phyloP scores from a whole-genome alignment of 768 basidiomycete species.

The Tricholomella constricta region DNA sequence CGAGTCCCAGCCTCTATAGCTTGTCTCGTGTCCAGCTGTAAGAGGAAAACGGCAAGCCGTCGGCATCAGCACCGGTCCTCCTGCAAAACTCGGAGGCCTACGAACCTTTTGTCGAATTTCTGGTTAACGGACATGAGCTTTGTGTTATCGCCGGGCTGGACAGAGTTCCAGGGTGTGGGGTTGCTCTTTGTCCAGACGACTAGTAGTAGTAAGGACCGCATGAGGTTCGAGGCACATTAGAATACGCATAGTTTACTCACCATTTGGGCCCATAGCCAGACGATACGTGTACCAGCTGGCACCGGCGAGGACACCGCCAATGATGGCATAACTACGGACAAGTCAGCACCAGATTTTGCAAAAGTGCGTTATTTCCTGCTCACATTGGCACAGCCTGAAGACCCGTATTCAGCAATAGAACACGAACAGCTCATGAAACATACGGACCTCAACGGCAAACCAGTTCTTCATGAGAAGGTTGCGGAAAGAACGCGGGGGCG shows the following conservation, averaged over 20 bases:
- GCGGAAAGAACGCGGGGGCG: conserved; percentile 29
- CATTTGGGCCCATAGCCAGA: conserved; percentile 58
- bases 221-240: neutral
- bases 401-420: conserved; percentile 6
- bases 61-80: conserved; percentile 8
- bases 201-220: conserved; percentile 17
- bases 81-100: conserved; percentile 1
- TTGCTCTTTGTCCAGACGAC: conserved; percentile 66
- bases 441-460: conserved; percentile 70
- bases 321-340: conserved; percentile 47
- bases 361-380: conserved; percentile 19
- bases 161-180: conserved; percentile 87
- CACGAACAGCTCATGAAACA: conserved; percentile 7
- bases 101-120: conserved; percentile 74
- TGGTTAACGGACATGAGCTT: conserved; percentile 72
- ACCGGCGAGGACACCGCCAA: conserved; percentile 53
- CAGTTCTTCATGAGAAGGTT: conserved; percentile 61
- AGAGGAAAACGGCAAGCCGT: conserved; percentile 1
- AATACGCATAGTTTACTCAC: conserved; percentile 35
- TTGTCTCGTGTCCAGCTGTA: conserved; percentile 76
- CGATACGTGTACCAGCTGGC: conserved; percentile 70
- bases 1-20: conserved; percentile 44
- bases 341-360: conserved; percentile 11
- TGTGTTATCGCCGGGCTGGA: conserved; percentile 73
- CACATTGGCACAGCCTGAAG: conserved; percentile 55